Percentiles rank a stretch among this genome's conserved stretches.
phyloP scores from a whole-genome alignment of 192 early-diverging fungal genomes.

The Podochytrium sp. region DNA sequence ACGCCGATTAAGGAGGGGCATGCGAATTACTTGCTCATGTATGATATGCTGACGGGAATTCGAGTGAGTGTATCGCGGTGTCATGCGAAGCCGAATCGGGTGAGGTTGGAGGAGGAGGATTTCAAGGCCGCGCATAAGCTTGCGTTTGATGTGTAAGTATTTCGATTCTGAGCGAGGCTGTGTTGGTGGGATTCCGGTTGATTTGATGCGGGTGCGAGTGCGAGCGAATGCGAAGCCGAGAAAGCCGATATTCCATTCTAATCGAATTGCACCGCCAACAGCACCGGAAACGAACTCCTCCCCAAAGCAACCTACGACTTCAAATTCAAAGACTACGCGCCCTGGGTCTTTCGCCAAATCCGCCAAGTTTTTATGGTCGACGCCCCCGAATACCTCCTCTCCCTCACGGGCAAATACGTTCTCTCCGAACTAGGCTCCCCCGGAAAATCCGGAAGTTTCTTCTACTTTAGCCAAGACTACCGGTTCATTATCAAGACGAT shows the following conservation, averaged over 20 bases:
- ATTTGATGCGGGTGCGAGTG: no score
- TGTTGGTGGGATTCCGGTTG: no score
- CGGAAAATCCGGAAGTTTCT: conserved; percentile 95
- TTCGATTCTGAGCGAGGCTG: no score
- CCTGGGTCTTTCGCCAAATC: conserved; percentile 93
- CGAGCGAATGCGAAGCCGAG: no score
- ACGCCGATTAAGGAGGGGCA: conserved; percentile 92
- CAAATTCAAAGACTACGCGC: conserved; percentile 99
- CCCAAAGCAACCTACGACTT: conserved; percentile 95
- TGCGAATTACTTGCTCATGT: conserved; percentile 95
- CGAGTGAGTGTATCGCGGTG: conserved; percentile 88
- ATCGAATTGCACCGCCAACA: conserved; percentile 14
- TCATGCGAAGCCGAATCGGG: conserved; percentile 76
- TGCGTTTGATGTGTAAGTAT: conserved; percentile 89
- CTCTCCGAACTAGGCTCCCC: conserved; percentile 93
- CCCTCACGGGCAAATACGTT: conserved; percentile 95
- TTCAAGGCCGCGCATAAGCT: conserved; percentile 89
- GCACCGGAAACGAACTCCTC: conserved; percentile 92
- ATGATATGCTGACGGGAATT: conserved; percentile 98
- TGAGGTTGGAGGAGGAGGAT: conserved; percentile 65
- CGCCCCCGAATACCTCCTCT: conserved; percentile 94
- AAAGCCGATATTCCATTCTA: neutral
- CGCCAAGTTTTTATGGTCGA: conserved; percentile 88
- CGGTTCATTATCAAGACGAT: conserved; percentile 99
- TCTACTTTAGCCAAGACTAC: conserved; percentile 98